Base-by-base conservation (phyloP, 129 eudicot species). In the Centrapalus pauciflorus region DNA sequence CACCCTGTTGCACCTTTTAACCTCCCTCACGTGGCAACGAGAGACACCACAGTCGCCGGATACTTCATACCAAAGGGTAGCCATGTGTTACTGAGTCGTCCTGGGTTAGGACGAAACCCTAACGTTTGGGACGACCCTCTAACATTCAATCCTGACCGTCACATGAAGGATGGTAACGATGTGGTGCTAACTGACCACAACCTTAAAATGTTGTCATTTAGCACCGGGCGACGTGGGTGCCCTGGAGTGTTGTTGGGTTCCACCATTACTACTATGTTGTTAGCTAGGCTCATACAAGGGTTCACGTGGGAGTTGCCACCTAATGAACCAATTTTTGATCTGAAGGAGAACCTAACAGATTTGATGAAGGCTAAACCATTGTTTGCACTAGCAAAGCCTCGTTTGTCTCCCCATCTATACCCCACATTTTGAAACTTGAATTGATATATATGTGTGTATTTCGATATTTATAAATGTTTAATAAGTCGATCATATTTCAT, bases 31-130 rank as follows among this genome's bases (percentile, higher is more conserved):
- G 52, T 76, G 17, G 12, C 75, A 5, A 0, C 9, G 1, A 17
- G 1, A 0, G 75, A 68, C 40, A 49, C 70, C 3, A 62, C 55
- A 0, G 60, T 76, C 1, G 45, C 23, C 1, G 71, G 66, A 13
- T 76, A 60, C 27, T 69, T 67, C 48, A 76, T 76, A 48, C 80
- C 80, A 1, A 46, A 68, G 14, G 80, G 80, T 6, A 76, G 80
- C 23, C 80, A 60, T 7, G 49, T 68, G 52, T 38, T 76, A 5
- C 21, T 76, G 4, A 67, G 79, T 17, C 73, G 73, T 2, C 10
- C 32, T 0, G 79, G 79, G 7, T 61, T 74, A 4, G 73, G 79
- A 0, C 56, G 70, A 3, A 75, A 67, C 48, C 50, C 74, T 1
- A 20, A 33, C 6, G 61, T 67, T 1, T 76, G 80, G 80, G 66